Percentiles rank a stretch among this genome's conserved stretches.
phyloP scores from a whole-genome alignment of 1,284 basidiomycete species.

The Serendipita sp. region DNA sequence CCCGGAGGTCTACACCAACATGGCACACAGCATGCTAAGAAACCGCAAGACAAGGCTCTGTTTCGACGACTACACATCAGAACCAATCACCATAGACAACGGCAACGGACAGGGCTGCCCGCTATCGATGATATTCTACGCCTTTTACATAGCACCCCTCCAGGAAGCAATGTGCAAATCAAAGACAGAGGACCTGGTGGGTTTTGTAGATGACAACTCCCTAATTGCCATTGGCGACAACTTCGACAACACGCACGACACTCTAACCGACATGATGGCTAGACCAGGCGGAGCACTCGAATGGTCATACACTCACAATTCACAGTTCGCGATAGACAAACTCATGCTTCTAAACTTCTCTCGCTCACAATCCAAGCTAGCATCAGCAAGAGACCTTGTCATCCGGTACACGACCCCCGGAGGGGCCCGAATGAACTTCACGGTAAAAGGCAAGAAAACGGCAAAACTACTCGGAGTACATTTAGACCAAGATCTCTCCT shows the following conservation, averaged over 20 bases:
- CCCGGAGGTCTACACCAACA: conserved; percentile 6
- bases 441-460: not conserved
- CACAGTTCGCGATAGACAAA: conserved; percentile 15
- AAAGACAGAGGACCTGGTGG: not conserved
- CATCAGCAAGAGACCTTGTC: not conserved
- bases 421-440: not conserved
- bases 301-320: conserved; percentile 17
- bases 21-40: not conserved
- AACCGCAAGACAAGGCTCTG: not conserved
- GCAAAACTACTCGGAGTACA: conserved; percentile 25
- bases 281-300: conserved; percentile 15
- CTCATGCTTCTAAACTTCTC: conserved; percentile 17
- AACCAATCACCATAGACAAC: not conserved
- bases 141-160: conserved; percentile 5
- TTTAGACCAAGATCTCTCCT: conserved; percentile 24
- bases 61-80: not conserved
- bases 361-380: conserved; percentile 14
- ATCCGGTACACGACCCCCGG: not conserved
- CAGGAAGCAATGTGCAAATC: not conserved
- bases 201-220: conserved; percentile 21
- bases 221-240: conserved; percentile 8
- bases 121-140: conserved; percentile 8
- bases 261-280: conserved; percentile 18
- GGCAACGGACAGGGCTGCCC: conserved; percentile 12
- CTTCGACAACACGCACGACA: conserved; percentile 12